A percentile compares a stretch with the other conserved stretches of the same genome.
Conservation (phyloP, 208 protist species). For the Novymonas esmeraldas region DNA sequence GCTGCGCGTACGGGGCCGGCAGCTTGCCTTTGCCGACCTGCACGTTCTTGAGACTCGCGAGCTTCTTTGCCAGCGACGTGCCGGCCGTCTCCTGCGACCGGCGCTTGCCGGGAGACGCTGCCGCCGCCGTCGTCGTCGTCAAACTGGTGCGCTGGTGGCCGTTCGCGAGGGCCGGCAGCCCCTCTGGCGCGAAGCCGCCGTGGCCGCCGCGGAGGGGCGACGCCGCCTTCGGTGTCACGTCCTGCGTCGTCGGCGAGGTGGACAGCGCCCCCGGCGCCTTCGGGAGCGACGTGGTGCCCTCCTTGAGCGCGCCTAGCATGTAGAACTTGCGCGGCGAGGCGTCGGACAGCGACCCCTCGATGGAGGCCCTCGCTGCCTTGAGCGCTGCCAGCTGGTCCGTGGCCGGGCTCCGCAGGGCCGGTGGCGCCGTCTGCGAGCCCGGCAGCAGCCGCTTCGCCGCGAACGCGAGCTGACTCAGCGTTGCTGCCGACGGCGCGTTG, state of each 20-base stretch:
- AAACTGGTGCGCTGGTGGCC: neutral
- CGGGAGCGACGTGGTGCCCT: neutral
- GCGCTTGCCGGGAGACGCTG: conserved; percentile 2
- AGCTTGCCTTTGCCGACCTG: conserved; percentile 23
- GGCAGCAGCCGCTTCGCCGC: conserved; percentile 48
- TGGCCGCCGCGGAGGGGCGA: neutral
- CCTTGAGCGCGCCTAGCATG: conserved; percentile 21
- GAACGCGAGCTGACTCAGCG: conserved; percentile 52
- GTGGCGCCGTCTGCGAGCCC: conserved; percentile 57
- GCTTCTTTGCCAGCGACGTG: conserved; percentile 22
- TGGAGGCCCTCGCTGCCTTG: conserved; percentile 11
- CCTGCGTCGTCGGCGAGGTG: conserved; percentile 2
- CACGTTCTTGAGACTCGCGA: conserved; percentile 29
- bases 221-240: neutral
- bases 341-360: conserved; percentile 21
- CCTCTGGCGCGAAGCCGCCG: neutral
- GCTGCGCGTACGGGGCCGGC: neutral
- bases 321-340: conserved; percentile 36
- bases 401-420: conserved; percentile 24
- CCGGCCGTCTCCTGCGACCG: conserved; percentile 16
- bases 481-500: conserved; percentile 42
- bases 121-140: neutral
- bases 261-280: conserved; percentile 2
- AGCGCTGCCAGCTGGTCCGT: neutral
- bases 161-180: conserved; percentile 5